Evolutionary conservation across 2,329 filamentous ascomycete species (phyloP).

Genomic region (Madurella mycetomatis): DNA sequence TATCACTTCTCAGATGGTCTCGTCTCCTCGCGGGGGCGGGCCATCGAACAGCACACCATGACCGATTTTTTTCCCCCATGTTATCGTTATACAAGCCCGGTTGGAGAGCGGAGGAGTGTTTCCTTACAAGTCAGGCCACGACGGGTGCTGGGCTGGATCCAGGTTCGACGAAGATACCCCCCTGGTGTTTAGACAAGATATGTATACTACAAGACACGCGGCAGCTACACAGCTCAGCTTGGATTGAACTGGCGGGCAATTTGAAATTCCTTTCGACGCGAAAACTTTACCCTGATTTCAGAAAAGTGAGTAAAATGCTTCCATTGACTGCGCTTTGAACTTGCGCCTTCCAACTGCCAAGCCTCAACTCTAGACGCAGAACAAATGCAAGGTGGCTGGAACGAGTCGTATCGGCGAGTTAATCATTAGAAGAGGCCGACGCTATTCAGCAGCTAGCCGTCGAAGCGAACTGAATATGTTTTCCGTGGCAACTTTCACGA

Average conservation of each 20-base stretch:
- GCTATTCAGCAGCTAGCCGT: too few relatives aligned
- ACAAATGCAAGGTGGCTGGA: too few relatives aligned
- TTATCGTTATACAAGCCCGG: conserved; percentile 25
- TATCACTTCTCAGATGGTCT: conserved; percentile 10
- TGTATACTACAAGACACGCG: conserved; percentile 25
- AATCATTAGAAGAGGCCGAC: background rate
- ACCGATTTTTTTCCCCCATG: conserved; percentile 13
- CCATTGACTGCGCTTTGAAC: too few relatives aligned
- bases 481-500: background rate
- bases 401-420: too few relatives aligned
- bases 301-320: background rate
- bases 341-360: too few relatives aligned
- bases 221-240: conserved; percentile 26
- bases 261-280: background rate
- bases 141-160: conserved; percentile 30
- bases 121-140: conserved; percentile 18
- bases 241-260: conserved; percentile 8
- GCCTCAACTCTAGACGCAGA: too few relatives aligned
- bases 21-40: conserved; percentile 16
- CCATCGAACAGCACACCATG: conserved; percentile 10
- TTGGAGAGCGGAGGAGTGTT: conserved; percentile 19
- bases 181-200: conserved; percentile 26
- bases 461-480: background rate
- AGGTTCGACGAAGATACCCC: conserved; percentile 32
- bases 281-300: background rate